Percentiles rank a stretch among this genome's conserved stretches.
Conservation (phyloP, 2,329 filamentous ascomycete species). For the Trichoderma arundinaceum region DNA sequence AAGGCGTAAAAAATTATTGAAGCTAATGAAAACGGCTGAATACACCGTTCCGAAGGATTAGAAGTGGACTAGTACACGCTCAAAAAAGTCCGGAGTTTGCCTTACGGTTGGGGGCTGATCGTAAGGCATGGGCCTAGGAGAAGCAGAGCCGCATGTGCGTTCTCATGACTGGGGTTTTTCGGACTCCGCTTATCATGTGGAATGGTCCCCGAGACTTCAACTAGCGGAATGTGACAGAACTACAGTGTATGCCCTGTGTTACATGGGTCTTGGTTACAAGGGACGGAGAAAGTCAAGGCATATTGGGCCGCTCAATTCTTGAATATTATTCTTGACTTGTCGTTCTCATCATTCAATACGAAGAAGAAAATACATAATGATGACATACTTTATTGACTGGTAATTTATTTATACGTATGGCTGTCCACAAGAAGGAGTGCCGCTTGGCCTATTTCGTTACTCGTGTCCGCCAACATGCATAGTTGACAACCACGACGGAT, state of each 20-base stretch:
- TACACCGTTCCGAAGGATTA: conserved; percentile 3
- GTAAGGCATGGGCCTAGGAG: not conserved
- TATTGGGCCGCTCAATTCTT: not conserved
- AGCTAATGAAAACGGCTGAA: conserved; percentile 13
- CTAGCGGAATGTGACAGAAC: not conserved
- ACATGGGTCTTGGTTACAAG: not conserved
- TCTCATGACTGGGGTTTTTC: not conserved
- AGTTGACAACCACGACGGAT: not conserved
- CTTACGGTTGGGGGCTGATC: conserved; percentile 8
- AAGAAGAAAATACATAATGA: not conserved
- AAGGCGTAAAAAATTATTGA: not conserved
- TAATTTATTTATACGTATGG: conserved; percentile 12
- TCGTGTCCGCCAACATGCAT: not conserved
- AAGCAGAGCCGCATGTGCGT: conserved; percentile 12
- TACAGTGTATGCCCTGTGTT: not conserved
- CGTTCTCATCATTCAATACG: not conserved
- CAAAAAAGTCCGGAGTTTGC: conserved; percentile 7
- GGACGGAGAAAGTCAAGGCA: not conserved
- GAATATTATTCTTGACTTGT: not conserved
- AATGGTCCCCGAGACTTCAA: not conserved
- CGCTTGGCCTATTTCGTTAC: conserved; percentile 17
- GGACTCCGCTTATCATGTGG: not conserved
- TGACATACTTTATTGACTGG: not conserved
- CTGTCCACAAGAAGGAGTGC: conserved; percentile 3
- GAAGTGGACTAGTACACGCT: not conserved